Evolutionary conservation across 345 rosid species (phyloP).

Genomic region (Geranium brycei): DNA sequence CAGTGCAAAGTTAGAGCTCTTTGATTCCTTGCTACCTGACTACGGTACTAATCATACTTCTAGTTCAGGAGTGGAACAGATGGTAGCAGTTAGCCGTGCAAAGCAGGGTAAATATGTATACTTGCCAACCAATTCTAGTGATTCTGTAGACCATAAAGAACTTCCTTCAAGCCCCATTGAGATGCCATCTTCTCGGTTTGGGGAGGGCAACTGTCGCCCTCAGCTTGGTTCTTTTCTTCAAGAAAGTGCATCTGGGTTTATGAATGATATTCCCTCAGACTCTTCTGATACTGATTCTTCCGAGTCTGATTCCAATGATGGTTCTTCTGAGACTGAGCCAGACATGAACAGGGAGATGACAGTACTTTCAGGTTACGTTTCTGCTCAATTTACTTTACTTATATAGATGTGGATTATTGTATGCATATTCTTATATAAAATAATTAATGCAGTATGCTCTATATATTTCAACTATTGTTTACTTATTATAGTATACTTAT

Average conservation of each 20-base stretch:
- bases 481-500: no score
- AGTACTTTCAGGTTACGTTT: constrained; percentile 47
- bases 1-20: constrained; percentile 11
- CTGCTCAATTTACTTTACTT: neutral
- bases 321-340: constrained; percentile 77
- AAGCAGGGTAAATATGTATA: constrained; percentile 51
- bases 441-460: neutral
- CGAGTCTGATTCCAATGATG: constrained; percentile 32
- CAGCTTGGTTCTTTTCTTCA: constrained; percentile 26
- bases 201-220: constrained; percentile 28
- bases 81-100: constrained; percentile 30
- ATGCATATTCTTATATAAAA: neutral
- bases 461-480: neutral
- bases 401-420: no score
- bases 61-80: constrained; percentile 47
- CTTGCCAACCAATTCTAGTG: constrained; percentile 36
- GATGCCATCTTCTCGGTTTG: constrained; percentile 32
- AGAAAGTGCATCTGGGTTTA: constrained; percentile 34
- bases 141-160: constrained; percentile 44
- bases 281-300: constrained; percentile 44
- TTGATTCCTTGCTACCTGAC: constrained; percentile 16
- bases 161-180: constrained; percentile 28
- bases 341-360: constrained; percentile 59
- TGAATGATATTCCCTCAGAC: constrained; percentile 47
- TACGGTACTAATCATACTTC: constrained; percentile 16